Evolutionary conservation across 805 yeast species (phyloP).

Genomic region (Jamesozyma jinghongensis): DNA sequence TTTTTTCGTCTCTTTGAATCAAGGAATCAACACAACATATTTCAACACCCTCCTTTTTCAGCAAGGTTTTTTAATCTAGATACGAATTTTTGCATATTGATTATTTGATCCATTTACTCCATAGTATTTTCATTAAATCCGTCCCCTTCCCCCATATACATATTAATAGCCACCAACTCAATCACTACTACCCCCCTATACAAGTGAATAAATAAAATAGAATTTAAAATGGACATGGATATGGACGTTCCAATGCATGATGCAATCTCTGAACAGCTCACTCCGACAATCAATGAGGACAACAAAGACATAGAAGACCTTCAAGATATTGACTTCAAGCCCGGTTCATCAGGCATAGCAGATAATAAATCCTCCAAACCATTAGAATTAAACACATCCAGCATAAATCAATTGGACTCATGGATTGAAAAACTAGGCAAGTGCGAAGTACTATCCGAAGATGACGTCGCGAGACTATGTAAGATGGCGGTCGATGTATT

Average conservation of each 20-base stretch:
- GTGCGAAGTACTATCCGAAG: constrained; percentile 77
- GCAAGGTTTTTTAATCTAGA: no score
- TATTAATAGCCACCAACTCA: no score
- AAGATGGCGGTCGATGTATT: constrained; percentile 87
- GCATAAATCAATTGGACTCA: constrained; percentile 63
- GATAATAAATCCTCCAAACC: constrained; percentile 34
- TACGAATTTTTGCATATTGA: no score
- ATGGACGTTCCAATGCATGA: constrained; percentile 83
- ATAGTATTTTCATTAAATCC: no score
- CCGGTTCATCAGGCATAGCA: constrained; percentile 32
- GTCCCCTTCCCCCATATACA: no score
- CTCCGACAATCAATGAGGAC: constrained; percentile 29
- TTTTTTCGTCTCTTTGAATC: no score
- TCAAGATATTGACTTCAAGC: constrained; percentile 21
- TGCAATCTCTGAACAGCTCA: constrained; percentile 38
- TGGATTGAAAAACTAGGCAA: constrained; percentile 77
- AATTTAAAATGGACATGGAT: constrained; percentile 45
- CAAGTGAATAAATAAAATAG: background rate
- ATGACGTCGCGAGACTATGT: constrained; percentile 70
- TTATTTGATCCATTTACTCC: no score
- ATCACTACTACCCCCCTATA: no score
- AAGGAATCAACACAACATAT: no score
- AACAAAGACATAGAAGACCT: constrained; percentile 22
- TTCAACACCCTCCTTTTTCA: no score
- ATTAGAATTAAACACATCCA: constrained; percentile 34